Base-by-base conservation (phyloP, 2,329 filamentous ascomycete species). In the Pseudogymnoascus sp. region DNA sequence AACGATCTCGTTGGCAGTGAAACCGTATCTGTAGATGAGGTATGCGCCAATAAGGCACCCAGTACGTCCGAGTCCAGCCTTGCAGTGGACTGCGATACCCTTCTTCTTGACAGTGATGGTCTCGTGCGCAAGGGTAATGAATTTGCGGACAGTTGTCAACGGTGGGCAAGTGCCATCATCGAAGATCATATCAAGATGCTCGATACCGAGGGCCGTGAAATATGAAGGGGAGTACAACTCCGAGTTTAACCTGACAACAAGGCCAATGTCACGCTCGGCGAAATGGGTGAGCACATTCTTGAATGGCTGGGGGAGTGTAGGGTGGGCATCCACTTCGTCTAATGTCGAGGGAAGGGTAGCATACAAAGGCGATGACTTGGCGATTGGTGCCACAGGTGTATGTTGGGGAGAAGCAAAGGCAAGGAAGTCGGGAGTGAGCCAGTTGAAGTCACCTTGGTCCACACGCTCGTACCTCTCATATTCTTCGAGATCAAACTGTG, bases 391-490 rank as follows among this genome's bases (percentile, higher is more conserved):
- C 10, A 89, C 84, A 4, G 92, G 90, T 62, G 84, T 81, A 70
- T 92, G 88, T 75, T 97, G 92, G 9, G 94, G 94, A 17, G 93
- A 97, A 48, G 94, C 94, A 74, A 99, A 97, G 21, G 94, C 94
- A 60, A 99, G 84, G 78, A 99, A 99, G 71, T 92, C 81, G 7
- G 93, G 92, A 5, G 92, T 96, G 63, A 99, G 84, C 94, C 94
- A 99, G 84, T 99, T 99, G 88, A 99, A 99, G 78, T 99, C 94
- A 66, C 94, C 94, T 80, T 97, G 92, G 74, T 99, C 94, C 17
- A 99, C 94, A 63, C 94, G 85, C 78, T 99, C 94, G 70, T 85
- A 99, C 73, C 85, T 89, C 78, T 99, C 94, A 74, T 99, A 99
- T 84, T 97, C 91, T 77, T 97, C 92, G 17, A 99, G 83, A 71